A percentile compares a stretch with the other conserved stretches of the same genome.
Evolutionary conservation across 495 filamentous ascomycete genomes (phyloP).

Genomic region (Podospora bellae-mahoneyi): DNA sequence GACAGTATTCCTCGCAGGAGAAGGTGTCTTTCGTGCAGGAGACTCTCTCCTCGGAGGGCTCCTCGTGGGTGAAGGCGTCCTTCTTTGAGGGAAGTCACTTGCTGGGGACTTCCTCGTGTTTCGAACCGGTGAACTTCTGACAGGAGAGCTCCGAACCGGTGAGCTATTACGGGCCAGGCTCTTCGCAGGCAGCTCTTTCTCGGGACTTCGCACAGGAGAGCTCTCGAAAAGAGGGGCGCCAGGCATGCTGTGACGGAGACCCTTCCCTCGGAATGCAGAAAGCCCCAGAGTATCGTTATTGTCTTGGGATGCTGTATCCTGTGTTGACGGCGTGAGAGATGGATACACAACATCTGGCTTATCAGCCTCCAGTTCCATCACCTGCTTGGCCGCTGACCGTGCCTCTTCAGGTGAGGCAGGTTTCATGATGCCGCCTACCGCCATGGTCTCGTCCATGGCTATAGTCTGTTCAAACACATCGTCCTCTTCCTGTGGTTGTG

Average conservation of each 20-base stretch:
- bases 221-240: conserved; percentile 34
- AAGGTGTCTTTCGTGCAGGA: conserved; percentile 13
- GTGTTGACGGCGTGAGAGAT: conserved; percentile 48
- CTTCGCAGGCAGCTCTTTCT: conserved; percentile 7
- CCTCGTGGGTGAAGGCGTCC: conserved; percentile 11
- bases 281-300: conserved; percentile 60
- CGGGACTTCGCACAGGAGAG: conserved; percentile 10
- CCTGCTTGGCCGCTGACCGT: conserved; percentile 51
- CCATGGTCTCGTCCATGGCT: conserved; percentile 55
- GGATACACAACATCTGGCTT: conserved; percentile 41
- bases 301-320: conserved; percentile 39
- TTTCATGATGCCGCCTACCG: conserved; percentile 54
- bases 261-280: conserved; percentile 52
- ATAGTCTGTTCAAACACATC: conserved; percentile 17
- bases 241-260: conserved; percentile 48
- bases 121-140: conserved; percentile 13
- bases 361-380: conserved; percentile 60
- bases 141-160: conserved; percentile 5
- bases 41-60: conserved; percentile 9
- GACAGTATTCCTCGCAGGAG: conserved; percentile 16
- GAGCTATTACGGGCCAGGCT: conserved; percentile 36
- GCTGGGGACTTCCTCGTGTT: too few relatives aligned
- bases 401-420: conserved; percentile 31
- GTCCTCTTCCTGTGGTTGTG: conserved; percentile 31
- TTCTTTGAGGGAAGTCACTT: neutral